These are phyloP conservation scores for Trichoderma breve DNA, from an alignment of 2,329 filamentous ascomycete species.

Conservation along the genomic window DNA sequence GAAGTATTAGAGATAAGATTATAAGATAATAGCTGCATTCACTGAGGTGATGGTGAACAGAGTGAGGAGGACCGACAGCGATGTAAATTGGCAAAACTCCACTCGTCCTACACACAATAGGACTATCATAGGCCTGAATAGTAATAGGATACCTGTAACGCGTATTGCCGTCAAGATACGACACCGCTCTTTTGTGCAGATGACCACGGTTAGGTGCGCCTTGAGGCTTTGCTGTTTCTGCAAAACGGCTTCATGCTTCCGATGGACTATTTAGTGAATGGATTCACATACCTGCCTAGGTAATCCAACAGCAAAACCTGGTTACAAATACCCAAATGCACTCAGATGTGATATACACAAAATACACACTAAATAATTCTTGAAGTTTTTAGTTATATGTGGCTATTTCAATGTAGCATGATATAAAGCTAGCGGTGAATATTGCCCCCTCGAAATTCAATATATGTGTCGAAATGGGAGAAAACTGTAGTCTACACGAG, in stretches of 20 bases:
- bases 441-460: neutral
- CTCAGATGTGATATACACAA: neutral
- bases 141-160: neutral
- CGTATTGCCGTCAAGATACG: neutral
- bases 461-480: too few relatives aligned
- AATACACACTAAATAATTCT: neutral
- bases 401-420: neutral
- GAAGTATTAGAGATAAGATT: neutral
- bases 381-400: neutral
- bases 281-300: neutral
- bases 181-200: neutral
- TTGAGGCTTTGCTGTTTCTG: neutral
- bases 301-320: neutral
- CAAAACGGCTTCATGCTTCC: constrained; percentile 3
- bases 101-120: neutral
- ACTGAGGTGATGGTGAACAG: neutral
- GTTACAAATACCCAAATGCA: neutral
- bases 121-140: neutral
- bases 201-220: neutral
- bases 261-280: neutral
- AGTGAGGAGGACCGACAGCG: neutral
- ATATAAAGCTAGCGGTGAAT: neutral
- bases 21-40: neutral
- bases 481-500: neutral
- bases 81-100: neutral